Base-by-base conservation (phyloP, 164 flowering plant genomes). In the Malania oleifera region DNA sequence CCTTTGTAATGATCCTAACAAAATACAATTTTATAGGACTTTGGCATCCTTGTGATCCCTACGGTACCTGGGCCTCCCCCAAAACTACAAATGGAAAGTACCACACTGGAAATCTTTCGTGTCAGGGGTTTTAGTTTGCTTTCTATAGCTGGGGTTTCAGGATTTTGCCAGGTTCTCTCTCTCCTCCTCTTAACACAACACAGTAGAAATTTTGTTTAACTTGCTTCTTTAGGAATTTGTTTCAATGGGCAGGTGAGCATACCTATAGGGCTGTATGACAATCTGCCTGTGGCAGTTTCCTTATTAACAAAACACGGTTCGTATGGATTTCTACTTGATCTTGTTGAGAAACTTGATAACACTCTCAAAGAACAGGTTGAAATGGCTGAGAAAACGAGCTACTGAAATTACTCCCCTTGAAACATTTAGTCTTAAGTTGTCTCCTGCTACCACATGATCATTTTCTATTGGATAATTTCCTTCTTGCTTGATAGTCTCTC, bases 41-140 rank as follows among this genome's bases (percentile, higher is more conserved):
- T 12, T 66, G 85, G 88, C 39, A 62, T 92, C 55, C 84, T 92
- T 13, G 89, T 70, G 12, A 68, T 92, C 58, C 98, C 98, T 7
- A 85, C 93, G 6, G 87, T 86, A 69, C 93, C 98, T 26, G 95
- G 91, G 14, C 84, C 88, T 59, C 96, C 96, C 34, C 92, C 93
- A 31, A 81, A 84, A 70, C 77, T 87, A 35, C 80, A 73, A 39
- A 82, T 81, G 13, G 81, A 84, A 45, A 67, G 77, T 19, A 44
- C 63, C n/a, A 5, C 70, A 19, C 70, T 89, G 49, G 96, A 89
- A 60, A 59, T 35, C 27, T 85, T 81, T 63, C 91, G 87, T 34
- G 82, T 65, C 22, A 77, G 75, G 64, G 96, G 96, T 41, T 92
- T 82, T 57, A 77, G 96, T 73, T 77, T 89, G 80, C 77, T 84